Conservation (phyloP, 352 stramenopile genomes). For the Pythium utonaiense region DNA sequence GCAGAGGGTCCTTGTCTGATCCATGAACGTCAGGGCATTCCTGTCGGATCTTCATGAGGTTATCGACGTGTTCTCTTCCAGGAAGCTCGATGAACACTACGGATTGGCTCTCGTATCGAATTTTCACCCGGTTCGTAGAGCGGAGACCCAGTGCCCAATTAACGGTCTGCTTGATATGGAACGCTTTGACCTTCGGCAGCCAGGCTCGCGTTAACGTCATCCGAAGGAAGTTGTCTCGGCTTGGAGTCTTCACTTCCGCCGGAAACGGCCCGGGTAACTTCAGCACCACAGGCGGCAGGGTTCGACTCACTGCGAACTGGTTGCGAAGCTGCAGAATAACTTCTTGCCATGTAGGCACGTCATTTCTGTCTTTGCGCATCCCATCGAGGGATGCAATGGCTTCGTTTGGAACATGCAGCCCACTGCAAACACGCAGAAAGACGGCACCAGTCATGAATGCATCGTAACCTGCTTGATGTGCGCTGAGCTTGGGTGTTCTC, state of each 20-base stretch:
- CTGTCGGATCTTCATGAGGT: slow-evolving; percentile 12
- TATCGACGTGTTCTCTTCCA: slow-evolving; percentile 2
- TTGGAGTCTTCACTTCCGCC: slow-evolving; percentile 28
- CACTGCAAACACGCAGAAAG: slow-evolving; percentile 62
- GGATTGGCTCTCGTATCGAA: slow-evolving; percentile 19
- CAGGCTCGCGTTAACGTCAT: slow-evolving; percentile 50
- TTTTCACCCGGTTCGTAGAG: slow-evolving; percentile 6
- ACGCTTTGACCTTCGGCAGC: slow-evolving; percentile 45
- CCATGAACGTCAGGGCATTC: slow-evolving; percentile 11
- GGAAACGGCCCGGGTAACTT: slow-evolving; percentile 15
- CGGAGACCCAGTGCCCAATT: slow-evolving; percentile 41
- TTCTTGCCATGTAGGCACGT: slow-evolving; percentile 10
- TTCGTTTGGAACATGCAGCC: slow-evolving; percentile 55
- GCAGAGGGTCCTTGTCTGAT: slow-evolving; percentile 18
- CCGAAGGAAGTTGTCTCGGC: slow-evolving; percentile 47
- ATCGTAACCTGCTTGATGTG: slow-evolving; percentile 76
- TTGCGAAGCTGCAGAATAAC: slow-evolving; percentile 47
- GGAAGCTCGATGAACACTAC: slow-evolving; percentile 19
- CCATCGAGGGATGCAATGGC: slow-evolving; percentile 33
- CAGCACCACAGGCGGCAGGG: slow-evolving; percentile 36
- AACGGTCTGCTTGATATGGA: slow-evolving; percentile 78
- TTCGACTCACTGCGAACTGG: slow-evolving; percentile 39
- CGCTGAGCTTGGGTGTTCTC: not conserved
- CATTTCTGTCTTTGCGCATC: not conserved
- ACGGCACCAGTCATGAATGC: slow-evolving; percentile 79